Evolutionary conservation across 768 basidiomycete species (phyloP).

Genomic region (Termitomyces sp.): DNA sequence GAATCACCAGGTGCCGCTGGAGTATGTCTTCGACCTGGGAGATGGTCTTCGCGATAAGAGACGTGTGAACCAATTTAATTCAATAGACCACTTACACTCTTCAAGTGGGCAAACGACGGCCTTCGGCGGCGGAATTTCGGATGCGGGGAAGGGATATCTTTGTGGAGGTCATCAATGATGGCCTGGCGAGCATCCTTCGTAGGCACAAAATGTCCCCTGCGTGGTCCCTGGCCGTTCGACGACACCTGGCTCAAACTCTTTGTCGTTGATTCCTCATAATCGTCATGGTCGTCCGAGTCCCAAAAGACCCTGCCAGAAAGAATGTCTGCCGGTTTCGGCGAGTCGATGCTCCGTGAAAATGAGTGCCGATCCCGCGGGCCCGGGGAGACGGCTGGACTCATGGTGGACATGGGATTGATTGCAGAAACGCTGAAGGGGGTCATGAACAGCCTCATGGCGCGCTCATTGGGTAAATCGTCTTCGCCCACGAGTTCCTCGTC

Average conservation of each 20-base stretch:
- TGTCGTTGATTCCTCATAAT: conserved; percentile 29
- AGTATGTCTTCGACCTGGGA: conserved; percentile 38
- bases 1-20: conserved; percentile 30
- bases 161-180: conserved; percentile 44
- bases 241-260: conserved; percentile 26
- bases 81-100: conserved; percentile 31
- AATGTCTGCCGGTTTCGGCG: conserved; percentile 68
- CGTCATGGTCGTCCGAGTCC: conserved; percentile 44
- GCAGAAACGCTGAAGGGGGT: conserved; percentile 62
- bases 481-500: conserved; percentile 84
- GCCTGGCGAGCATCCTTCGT: conserved; percentile 35
- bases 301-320: conserved; percentile 60
- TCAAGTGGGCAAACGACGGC: conserved; percentile 31
- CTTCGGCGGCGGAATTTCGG: conserved; percentile 37
- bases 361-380: conserved; percentile 33
- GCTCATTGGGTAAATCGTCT: conserved; percentile 70
- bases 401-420: conserved; percentile 75
- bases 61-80: conserved; percentile 1
- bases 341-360: conserved; percentile 29
- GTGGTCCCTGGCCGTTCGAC: conserved; percentile 24
- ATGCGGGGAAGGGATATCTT: conserved; percentile 51
- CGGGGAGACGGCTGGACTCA: conserved; percentile 56
- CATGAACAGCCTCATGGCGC: conserved; percentile 70
- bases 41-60: conserved; percentile 1
- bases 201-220: conserved; percentile 41